phyloP scores from a whole-genome alignment of 2,329 filamentous ascomycete species.

The Fonsecaea erecta region DNA sequence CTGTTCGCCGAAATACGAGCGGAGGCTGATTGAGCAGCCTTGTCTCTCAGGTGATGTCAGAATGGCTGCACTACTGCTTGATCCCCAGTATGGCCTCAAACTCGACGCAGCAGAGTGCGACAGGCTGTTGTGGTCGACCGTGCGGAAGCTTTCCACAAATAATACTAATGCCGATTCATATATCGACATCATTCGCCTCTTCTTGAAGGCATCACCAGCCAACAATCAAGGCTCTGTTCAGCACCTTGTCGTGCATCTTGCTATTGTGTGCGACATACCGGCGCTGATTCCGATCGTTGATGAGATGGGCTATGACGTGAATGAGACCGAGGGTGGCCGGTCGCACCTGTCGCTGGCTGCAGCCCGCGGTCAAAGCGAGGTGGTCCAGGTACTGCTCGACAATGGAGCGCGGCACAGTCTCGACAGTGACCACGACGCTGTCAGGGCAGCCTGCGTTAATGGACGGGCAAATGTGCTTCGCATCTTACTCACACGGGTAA shows the following conservation, averaged over 20 bases:
- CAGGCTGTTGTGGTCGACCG: neutral
- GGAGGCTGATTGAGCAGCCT: conserved; percentile 6
- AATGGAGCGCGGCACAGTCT: conserved; percentile 6
- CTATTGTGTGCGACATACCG: neutral
- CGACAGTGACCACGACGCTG: conserved; percentile 5
- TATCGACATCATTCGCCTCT: neutral
- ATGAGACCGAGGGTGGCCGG: neutral
- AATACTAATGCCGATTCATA: neutral
- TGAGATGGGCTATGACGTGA: conserved; percentile 11
- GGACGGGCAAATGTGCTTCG: conserved; percentile 1
- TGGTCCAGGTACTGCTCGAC: neutral
- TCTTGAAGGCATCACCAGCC: neutral
- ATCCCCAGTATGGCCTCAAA: conserved; percentile 11
- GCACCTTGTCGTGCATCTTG: conserved; percentile 1
- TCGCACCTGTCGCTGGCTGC: conserved; percentile 6
- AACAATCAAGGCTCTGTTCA: neutral
- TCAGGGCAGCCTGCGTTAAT: conserved; percentile 1
- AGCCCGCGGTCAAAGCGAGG: neutral
- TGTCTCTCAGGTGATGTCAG: conserved; percentile 2
- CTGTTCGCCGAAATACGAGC: conserved; percentile 2
- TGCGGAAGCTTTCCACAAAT: neutral
- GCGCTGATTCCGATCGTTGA: conserved; percentile 5
- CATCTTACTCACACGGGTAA: conserved; percentile 1
- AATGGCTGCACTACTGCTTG: conserved; percentile 12
- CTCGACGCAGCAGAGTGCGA: conserved; percentile 1